These are phyloP conservation scores for Venturia carpophila DNA, from an alignment of 2,329 filamentous ascomycete genomes.

Conservation along the genomic window DNA sequence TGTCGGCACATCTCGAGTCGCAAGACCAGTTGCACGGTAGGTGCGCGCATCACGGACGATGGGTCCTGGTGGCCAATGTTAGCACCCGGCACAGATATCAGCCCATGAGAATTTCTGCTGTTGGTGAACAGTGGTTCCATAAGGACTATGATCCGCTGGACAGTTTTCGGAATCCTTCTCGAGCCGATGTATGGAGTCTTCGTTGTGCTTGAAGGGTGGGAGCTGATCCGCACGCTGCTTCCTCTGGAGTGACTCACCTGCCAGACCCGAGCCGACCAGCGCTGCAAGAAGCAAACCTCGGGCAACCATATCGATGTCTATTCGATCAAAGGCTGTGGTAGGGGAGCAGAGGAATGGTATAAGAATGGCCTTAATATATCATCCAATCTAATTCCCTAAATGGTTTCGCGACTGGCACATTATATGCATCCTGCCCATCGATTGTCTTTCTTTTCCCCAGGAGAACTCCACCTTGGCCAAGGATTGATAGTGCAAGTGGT, in stretches of 20 bases:
- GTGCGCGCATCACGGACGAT: background rate
- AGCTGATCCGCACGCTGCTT: too few species aligned
- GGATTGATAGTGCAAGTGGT: slow-evolving; percentile 3
- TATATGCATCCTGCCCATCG: background rate
- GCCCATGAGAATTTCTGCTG: background rate
- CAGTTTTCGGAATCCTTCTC: background rate
- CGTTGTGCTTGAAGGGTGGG: too few species aligned
- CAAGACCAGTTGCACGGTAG: background rate
- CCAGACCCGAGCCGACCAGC: slow-evolving; percentile 4
- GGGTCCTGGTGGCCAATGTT: background rate
- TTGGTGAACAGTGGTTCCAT: background rate
- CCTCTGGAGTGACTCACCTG: background rate
- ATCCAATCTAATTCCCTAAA: background rate
- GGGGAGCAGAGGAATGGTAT: background rate
- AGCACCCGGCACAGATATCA: background rate
- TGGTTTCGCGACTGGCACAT: background rate
- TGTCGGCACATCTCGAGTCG: background rate
- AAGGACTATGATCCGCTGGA: background rate
- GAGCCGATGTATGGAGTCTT: too few species aligned
- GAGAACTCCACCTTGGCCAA: background rate
- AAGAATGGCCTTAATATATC: background rate
- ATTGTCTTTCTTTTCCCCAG: background rate
- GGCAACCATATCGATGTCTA: background rate
- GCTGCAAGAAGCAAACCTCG: slow-evolving; percentile 3
- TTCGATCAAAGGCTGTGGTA: background rate